Base-by-base conservation (phyloP, 2,329 filamentous ascomycete genomes). In the Lasiodiplodia citricola region DNA sequence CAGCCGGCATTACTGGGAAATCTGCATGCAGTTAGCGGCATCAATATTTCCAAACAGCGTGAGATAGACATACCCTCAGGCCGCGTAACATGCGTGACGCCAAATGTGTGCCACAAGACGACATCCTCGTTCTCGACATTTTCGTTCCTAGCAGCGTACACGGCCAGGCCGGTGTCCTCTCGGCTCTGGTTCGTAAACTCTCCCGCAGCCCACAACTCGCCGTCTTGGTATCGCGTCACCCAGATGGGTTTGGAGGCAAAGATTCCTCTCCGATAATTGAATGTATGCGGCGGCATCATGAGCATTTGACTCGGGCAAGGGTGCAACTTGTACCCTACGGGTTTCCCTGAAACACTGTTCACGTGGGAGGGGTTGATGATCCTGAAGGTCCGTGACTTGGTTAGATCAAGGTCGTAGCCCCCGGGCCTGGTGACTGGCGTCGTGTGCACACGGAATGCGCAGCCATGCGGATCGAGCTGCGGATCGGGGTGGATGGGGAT, bases 391-490 rank as follows among this genome's bases (percentile, higher is more conserved):
- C 85, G 83, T 72, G 88, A 89, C 37, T 85, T 77, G 13, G 77
- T 74, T 0, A 87, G 86, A 69, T 86, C 86, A 0, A 87, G 85
- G 64, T 88, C 86, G 4, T 87, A 76, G 68, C 83, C 83, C 4
- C 80, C 74, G 1, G 86, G 82, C 54, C 77, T 77, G 44, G 83
- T 79, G 5, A 90, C 77, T 0, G 77, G 73, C 0, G 79, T 82
- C 60, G 87, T 84, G 21, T 81, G 79, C 52, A 90, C 78, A 68
- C 86, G 80, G 78, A 90, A 91, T 66, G 82, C 84, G 74, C 89
- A 90, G 31, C 90, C 89, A 50, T 84, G 80, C 0, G 89, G 88
- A 72, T 91, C 91, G 2, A 83, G 85, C 23, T 83, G 75, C 0
- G 84, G 79, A 70, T 87, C 82, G 73, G 81, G 80, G 1, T 83